A percentile compares a stretch with the other conserved stretches of the same genome.
phyloP scores from a whole-genome alignment of 2,329 filamentous ascomycete genomes.

The Bisporella sp. region DNA sequence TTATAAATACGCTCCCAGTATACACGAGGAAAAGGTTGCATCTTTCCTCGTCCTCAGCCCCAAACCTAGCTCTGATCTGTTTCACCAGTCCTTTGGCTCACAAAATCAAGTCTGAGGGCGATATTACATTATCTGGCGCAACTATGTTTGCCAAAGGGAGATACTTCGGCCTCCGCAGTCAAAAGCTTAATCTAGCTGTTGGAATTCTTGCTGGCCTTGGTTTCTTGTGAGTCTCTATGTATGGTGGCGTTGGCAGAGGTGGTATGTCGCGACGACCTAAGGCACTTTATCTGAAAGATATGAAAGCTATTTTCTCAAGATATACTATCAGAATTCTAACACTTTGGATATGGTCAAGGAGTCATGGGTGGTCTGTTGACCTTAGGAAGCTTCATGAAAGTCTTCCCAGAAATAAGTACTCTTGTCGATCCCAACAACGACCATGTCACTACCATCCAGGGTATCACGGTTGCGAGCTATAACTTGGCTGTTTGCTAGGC shows the following conservation, averaged over 20 bases:
- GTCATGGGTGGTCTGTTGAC: neutral
- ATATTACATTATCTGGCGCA: neutral
- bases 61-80: no score
- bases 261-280: no score
- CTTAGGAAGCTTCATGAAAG: constrained; percentile 1
- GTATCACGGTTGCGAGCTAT: constrained; percentile 48
- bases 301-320: no score
- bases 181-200: neutral
- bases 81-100: neutral
- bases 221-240: neutral
- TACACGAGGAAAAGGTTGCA: no score
- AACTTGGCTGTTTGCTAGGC: constrained; percentile 52
- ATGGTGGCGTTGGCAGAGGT: no score
- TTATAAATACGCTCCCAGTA: no score
- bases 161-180: constrained; percentile 1
- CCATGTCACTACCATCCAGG: constrained; percentile 27
- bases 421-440: constrained; percentile 17
- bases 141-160: neutral
- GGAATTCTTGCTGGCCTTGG: neutral
- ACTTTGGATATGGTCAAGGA: constrained; percentile 7
- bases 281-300: no score
- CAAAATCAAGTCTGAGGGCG: neutral
- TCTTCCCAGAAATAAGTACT: constrained; percentile 47
- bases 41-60: no score
- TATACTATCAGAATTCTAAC: no score